phyloP scores from a whole-genome alignment of 495 filamentous ascomycete genomes.

The Neurospora hispaniola region DNA sequence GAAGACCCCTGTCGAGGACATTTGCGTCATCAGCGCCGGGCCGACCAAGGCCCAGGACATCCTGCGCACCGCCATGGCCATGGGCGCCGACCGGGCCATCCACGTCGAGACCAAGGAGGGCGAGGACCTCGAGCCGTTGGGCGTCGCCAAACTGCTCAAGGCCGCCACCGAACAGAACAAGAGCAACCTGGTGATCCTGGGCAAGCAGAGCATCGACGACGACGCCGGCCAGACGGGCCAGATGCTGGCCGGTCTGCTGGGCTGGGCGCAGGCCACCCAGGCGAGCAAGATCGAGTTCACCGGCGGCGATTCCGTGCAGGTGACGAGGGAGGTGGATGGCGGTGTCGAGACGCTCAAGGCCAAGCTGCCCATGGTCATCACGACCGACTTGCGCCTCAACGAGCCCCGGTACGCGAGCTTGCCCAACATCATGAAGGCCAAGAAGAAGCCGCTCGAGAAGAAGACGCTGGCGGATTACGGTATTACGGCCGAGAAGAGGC shows the following conservation, averaged over 20 bases:
- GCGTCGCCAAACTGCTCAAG: conserved; percentile 78
- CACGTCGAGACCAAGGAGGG: conserved; percentile 65
- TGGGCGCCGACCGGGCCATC: conserved; percentile 89
- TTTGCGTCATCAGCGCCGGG: conserved; percentile 79
- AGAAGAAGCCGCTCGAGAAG: conserved; percentile 98
- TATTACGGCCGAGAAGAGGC: conserved; percentile 56
- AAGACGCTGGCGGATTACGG: conserved; percentile 73
- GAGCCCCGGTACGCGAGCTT: conserved; percentile 90
- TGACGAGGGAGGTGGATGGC: conserved; percentile 88
- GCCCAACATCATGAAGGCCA: conserved; percentile 99
- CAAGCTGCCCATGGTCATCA: conserved; percentile 82
- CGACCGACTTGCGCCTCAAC: conserved; percentile 89
- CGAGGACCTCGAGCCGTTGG: conserved; percentile 72
- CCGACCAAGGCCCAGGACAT: conserved; percentile 78
- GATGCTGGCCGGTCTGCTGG: conserved; percentile 89
- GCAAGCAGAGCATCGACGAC: conserved; percentile 97
- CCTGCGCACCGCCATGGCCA: conserved; percentile 93
- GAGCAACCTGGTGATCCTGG: conserved; percentile 82
- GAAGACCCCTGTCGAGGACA: conserved; percentile 64
- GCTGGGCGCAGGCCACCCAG: conserved; percentile 91
- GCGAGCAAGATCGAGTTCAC: conserved; percentile 70
- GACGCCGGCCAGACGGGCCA: conserved; percentile 93
- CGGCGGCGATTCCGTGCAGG: conserved; percentile 48
- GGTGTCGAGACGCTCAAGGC: conserved; percentile 81
- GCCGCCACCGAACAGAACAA: conserved; percentile 69